Evolutionary conservation across 2,329 filamentous ascomycete genomes (phyloP).

Genomic region (Hysterium pulicare): DNA sequence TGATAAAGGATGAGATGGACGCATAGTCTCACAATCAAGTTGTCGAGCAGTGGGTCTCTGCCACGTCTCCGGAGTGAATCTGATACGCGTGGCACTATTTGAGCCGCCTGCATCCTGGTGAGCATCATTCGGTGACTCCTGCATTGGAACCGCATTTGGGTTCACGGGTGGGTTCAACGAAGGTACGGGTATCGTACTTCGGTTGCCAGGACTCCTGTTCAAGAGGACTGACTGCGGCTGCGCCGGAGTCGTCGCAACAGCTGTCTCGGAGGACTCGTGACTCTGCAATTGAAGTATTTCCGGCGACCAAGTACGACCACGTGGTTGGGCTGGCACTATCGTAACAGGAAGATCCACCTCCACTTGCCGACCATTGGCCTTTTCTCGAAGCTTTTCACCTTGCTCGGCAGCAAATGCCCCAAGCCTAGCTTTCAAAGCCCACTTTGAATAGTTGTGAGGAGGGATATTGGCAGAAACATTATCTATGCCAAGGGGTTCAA

Average conservation of each 20-base stretch:
- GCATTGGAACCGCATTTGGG: too few relatives aligned
- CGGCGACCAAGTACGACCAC: constrained; percentile 55
- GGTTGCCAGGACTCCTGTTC: too few relatives aligned
- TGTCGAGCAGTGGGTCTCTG: not conserved
- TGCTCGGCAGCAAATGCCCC: constrained; percentile 50
- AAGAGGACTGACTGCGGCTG: too few relatives aligned
- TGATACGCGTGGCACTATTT: not conserved
- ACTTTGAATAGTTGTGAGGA: constrained; percentile 43
- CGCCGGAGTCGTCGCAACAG: too few relatives aligned
- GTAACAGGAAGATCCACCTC: constrained; percentile 53
- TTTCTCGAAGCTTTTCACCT: constrained; percentile 43
- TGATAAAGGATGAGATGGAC: not conserved
- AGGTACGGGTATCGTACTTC: too few relatives aligned
- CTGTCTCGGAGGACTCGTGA: not conserved
- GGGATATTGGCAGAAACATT: constrained; percentile 34
- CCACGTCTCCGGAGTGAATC: constrained; percentile 3
- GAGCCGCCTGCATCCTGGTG: not conserved
- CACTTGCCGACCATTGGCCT: constrained; percentile 30
- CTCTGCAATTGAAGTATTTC: constrained; percentile 11
- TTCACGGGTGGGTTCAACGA: too few relatives aligned
- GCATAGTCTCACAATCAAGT: not conserved
- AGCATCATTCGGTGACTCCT: too few relatives aligned
- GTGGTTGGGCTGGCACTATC: constrained; percentile 58
- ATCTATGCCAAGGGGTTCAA: constrained; percentile 39
- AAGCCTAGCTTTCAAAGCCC: constrained; percentile 44